These are phyloP conservation scores for Skeletonema tropicum DNA, from an alignment of 108 stramenopile genomes.

Conservation along the genomic window DNA sequence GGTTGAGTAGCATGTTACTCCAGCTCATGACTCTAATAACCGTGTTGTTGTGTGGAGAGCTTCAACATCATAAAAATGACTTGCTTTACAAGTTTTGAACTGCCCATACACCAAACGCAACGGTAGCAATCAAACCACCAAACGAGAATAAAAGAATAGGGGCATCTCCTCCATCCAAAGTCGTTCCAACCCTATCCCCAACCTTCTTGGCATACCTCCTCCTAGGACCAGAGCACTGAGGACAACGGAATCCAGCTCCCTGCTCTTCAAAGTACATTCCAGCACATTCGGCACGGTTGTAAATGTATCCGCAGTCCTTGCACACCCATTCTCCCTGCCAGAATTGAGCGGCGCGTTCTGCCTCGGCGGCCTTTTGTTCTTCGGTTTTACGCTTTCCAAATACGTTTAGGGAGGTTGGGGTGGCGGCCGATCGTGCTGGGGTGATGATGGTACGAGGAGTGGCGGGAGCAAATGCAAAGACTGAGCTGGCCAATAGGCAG, in stretches of 20 bases:
- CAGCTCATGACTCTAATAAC: too few species aligned
- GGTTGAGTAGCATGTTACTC: too few species aligned
- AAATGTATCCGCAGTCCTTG: slow-evolving; percentile 97
- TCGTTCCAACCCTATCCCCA: slow-evolving; percentile 94
- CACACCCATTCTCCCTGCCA: slow-evolving; percentile 99
- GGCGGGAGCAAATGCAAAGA: slow-evolving; percentile 35
- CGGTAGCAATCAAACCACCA: slow-evolving; percentile 89
- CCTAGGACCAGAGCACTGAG: slow-evolving; percentile 97
- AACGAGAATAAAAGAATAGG: slow-evolving; percentile 94
- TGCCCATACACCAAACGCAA: slow-evolving; percentile 90
- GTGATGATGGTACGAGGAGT: slow-evolving; percentile 26
- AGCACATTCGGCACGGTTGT: slow-evolving; percentile 93
- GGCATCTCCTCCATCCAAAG: slow-evolving; percentile 95
- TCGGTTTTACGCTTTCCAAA: slow-evolving; percentile 83
- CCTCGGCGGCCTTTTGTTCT: slow-evolving; percentile 68
- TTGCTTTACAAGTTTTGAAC: slow-evolving; percentile 81
- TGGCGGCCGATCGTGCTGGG: slow-evolving; percentile 7
- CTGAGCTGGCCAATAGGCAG: slow-evolving; percentile 31
- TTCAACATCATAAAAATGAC: not conserved
- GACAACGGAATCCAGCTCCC: slow-evolving; percentile 93
- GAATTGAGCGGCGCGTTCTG: slow-evolving; percentile 64
- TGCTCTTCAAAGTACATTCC: slow-evolving; percentile 95
- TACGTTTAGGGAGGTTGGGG: slow-evolving; percentile 69
- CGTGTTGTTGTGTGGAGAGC: too few species aligned
- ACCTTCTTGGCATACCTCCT: slow-evolving; percentile 98